phyloP scores from a whole-genome alignment of 345 rosid genomes.

The Microcos paniculata region DNA sequence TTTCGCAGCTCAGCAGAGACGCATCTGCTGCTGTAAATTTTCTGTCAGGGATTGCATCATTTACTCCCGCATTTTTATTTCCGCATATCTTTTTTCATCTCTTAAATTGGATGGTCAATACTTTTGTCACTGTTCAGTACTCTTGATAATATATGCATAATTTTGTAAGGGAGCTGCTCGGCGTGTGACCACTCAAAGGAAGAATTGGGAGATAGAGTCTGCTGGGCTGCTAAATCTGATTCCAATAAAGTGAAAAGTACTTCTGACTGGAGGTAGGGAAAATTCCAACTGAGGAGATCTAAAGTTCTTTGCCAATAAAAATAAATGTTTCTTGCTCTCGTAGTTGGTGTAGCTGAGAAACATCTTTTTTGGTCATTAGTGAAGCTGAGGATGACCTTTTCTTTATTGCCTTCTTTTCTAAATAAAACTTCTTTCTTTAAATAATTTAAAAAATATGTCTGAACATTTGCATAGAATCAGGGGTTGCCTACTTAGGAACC shows the following conservation, averaged over 20 bases:
- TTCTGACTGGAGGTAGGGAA: constrained; percentile 67
- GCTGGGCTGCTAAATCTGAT: constrained; percentile 67
- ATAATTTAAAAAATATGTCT: not conserved
- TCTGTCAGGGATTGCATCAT: not conserved
- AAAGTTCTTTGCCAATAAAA: not conserved
- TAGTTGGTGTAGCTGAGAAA: not conserved
- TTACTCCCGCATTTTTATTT: not conserved
- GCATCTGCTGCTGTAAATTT: constrained; percentile 98
- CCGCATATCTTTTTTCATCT: not conserved
- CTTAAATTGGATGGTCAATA: not conserved
- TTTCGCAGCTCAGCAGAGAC: constrained; percentile 96
- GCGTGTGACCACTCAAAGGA: constrained; percentile 47
- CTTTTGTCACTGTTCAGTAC: not conserved
- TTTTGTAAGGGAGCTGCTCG: constrained; percentile 62
- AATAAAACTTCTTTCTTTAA: not conserved
- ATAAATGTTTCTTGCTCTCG: not conserved
- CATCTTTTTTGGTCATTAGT: not conserved
- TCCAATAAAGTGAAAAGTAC: constrained; percentile 48
- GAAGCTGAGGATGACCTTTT: not conserved
- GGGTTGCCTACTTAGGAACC: not conserved
- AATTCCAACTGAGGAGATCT: not conserved
- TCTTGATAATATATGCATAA: not conserved
- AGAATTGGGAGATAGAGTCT: constrained; percentile 64
- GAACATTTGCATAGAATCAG: not conserved
- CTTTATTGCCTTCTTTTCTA: not conserved